Conservation (phyloP, 805 yeast species). For the Hanseniaspora occidentalis region DNA sequence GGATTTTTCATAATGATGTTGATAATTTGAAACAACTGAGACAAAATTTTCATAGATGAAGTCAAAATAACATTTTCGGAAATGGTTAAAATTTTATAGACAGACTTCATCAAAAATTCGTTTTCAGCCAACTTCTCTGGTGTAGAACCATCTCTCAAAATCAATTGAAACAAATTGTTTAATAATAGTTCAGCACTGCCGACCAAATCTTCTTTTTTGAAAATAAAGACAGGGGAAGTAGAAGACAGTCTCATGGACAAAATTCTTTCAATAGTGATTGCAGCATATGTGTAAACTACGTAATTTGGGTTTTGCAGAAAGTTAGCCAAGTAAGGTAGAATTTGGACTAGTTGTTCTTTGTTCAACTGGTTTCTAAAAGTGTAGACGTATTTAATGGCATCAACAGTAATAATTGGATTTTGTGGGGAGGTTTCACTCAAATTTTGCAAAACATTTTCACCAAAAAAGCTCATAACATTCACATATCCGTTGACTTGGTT, state of each 20-base stretch:
- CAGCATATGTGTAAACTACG: slow-evolving; percentile 86
- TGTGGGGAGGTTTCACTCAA: slow-evolving; percentile 31
- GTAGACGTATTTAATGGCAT: slow-evolving; percentile 83
- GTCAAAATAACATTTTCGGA: slow-evolving; percentile 51
- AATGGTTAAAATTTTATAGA: slow-evolving; percentile 69
- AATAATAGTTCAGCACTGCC: slow-evolving; percentile 51
- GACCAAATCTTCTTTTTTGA: slow-evolving; percentile 60
- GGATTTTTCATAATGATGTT: slow-evolving; percentile 74
- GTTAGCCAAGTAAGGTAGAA: slow-evolving; percentile 64
- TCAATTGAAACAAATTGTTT: slow-evolving; percentile 51
- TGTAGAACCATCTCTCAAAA: slow-evolving; percentile 42
- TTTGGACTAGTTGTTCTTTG: slow-evolving; percentile 65
- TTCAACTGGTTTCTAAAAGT: slow-evolving; percentile 88
- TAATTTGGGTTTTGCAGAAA: slow-evolving; percentile 56
- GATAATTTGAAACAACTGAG: slow-evolving; percentile 59
- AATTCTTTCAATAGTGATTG: slow-evolving; percentile 84
- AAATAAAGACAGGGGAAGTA: slow-evolving; percentile 43
- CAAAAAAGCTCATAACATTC: slow-evolving; percentile 79
- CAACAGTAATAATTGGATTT: slow-evolving; percentile 76
- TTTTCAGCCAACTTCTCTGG: slow-evolving; percentile 94
- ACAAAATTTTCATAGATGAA: slow-evolving; percentile 35
- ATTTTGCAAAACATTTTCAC: slow-evolving; percentile 71
- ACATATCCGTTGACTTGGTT: slow-evolving; percentile 73
- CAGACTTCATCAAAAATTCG: slow-evolving; percentile 81
- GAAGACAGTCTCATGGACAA: slow-evolving; percentile 54